Conservation (phyloP, 1,284 basidiomycete species). For the Nidula niveotomentosa region DNA sequence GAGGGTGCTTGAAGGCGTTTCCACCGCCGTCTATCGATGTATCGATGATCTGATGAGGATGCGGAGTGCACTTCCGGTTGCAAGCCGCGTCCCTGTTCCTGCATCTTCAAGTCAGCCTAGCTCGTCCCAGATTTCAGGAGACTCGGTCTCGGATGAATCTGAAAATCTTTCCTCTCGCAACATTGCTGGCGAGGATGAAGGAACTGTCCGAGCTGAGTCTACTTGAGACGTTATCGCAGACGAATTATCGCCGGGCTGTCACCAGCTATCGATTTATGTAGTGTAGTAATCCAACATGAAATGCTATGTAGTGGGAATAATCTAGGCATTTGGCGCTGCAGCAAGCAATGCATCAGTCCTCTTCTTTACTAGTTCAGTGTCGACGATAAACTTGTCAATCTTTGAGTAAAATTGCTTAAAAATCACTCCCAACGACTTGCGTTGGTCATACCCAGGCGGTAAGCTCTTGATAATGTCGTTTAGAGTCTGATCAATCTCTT, state of each 20-base stretch:
- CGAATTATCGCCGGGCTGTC: no score
- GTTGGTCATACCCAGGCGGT: constrained; percentile 22
- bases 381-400: constrained; percentile 59
- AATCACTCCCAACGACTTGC: constrained; percentile 44
- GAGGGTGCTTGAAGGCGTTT: constrained; percentile 73
- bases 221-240: no score
- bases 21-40: constrained; percentile 64
- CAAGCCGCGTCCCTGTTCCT: no score
- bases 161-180: no score
- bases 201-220: no score
- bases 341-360: constrained; percentile 43
- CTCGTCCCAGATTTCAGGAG: no score
- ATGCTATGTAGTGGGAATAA: neutral
- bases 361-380: constrained; percentile 53
- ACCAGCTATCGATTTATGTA: no score
- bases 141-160: no score
- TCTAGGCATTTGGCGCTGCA: constrained; percentile 1
- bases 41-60: constrained; percentile 77
- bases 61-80: constrained; percentile 66
- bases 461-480: constrained; percentile 35
- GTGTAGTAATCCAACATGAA: no score
- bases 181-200: no score
- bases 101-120: no score
- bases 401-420: constrained; percentile 63
- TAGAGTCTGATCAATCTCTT: constrained; percentile 53